phyloP scores from a whole-genome alignment of 805 yeast genomes.

The Dipodascus albidus region DNA sequence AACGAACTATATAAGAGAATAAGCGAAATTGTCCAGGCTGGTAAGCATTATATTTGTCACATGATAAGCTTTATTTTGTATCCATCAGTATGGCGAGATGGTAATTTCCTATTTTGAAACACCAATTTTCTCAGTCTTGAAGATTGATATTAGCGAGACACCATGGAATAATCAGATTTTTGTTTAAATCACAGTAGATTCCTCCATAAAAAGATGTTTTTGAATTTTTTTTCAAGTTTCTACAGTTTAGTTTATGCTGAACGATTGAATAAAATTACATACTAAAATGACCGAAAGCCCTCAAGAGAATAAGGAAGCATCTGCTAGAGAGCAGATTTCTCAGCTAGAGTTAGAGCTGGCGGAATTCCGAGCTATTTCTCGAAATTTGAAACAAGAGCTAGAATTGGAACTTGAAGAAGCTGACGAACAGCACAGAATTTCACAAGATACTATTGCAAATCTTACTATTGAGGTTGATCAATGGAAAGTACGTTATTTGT shows the following conservation, averaged over 20 bases:
- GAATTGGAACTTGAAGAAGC: slow-evolving; percentile 31
- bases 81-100: background rate
- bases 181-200: too few species aligned
- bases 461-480: background rate
- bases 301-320: background rate
- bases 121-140: background rate
- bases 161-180: too few species aligned
- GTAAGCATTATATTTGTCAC: background rate
- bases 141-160: background rate
- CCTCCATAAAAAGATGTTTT: too few species aligned
- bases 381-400: slow-evolving; percentile 34
- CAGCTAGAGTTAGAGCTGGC: slow-evolving; percentile 31
- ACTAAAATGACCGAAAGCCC: background rate
- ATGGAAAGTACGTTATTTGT: slow-evolving; percentile 9
- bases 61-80: background rate
- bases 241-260: too few species aligned
- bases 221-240: too few species aligned
- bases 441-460: slow-evolving; percentile 11
- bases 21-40: background rate
- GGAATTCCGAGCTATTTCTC: slow-evolving; percentile 33
- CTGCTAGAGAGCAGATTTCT: slow-evolving; percentile 24
- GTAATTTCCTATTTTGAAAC: background rate
- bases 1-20: background rate
- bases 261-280: too few species aligned
- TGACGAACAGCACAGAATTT: slow-evolving; percentile 19